Percentiles rank a stretch among this genome's conserved stretches.
Evolutionary conservation across 2,329 filamentous ascomycete genomes (phyloP).

Genomic region (Fusarium verticillioides): DNA sequence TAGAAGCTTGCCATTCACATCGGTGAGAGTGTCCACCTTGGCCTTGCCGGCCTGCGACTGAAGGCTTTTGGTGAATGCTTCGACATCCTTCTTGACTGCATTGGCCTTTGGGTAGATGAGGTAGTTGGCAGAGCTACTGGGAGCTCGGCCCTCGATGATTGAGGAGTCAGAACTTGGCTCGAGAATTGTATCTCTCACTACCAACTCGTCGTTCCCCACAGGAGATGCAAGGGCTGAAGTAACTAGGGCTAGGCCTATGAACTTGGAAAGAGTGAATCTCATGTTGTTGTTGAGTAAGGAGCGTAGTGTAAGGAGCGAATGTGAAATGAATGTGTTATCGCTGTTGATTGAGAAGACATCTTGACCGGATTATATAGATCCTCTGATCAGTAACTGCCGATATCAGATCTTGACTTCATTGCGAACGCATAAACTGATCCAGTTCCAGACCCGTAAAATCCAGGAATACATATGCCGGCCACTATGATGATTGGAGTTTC

Average conservation of each 20-base stretch:
- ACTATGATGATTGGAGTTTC: too few species aligned
- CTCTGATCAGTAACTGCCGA: not conserved
- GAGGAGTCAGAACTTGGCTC: not conserved
- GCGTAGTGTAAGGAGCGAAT: not conserved
- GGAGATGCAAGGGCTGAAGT: not conserved
- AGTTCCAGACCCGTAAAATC: not conserved
- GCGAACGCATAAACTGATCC: not conserved
- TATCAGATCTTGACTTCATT: not conserved
- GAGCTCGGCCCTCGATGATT: not conserved
- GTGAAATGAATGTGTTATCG: not conserved
- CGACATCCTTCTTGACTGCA: not conserved
- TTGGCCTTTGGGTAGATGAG: not conserved
- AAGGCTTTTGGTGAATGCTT: not conserved
- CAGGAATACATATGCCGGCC: not conserved
- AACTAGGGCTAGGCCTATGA: not conserved
- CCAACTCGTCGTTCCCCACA: rapidly evolving
- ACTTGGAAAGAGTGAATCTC: not conserved
- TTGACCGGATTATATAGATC: not conserved
- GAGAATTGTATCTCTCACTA: not conserved
- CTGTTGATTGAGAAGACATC: not conserved
- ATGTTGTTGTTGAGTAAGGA: not conserved
- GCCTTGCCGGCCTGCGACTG: not conserved
- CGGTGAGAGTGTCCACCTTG: not conserved
- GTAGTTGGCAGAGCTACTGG: not conserved
- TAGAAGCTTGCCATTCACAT: not conserved